phyloP scores from a whole-genome alignment of 2,329 filamentous ascomycete genomes.

The Botrytis sinoallii region DNA sequence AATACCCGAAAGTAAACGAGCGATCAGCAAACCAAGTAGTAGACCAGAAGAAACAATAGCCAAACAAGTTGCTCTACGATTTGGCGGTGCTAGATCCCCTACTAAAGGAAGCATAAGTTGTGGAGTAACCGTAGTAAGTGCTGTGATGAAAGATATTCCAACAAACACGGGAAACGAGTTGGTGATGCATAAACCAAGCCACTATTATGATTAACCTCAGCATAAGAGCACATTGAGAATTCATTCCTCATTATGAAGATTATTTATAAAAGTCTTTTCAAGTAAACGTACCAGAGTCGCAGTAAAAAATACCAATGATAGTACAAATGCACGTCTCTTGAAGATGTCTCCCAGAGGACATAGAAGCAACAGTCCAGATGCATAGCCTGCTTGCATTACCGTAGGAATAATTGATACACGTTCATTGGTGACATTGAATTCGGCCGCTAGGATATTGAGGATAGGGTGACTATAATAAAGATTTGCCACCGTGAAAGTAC shows the following conservation, averaged over 20 bases:
- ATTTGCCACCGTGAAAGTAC: conserved; percentile 72
- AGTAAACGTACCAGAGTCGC: conserved; percentile 56
- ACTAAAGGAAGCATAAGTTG: conserved; percentile 78
- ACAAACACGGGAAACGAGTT: conserved; percentile 61
- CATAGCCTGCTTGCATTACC: conserved; percentile 76
- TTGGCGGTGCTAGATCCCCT: conserved; percentile 69
- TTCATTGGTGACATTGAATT: conserved; percentile 70
- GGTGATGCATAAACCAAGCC: conserved; percentile 71
- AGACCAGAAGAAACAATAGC: conserved; percentile 74
- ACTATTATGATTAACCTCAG: conserved; percentile 39
- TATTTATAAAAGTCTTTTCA: neutral
- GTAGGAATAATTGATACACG: conserved; percentile 67
- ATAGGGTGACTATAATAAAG: conserved; percentile 81
- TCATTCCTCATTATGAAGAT: neutral
- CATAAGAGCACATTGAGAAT: neutral
- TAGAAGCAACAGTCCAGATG: conserved; percentile 67
- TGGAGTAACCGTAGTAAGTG: conserved; percentile 78
- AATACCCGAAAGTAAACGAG: conserved; percentile 71
- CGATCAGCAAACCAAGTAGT: conserved; percentile 71
- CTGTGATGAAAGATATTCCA: conserved; percentile 67
- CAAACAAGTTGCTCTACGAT: conserved; percentile 65
- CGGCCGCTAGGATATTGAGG: conserved; percentile 67
- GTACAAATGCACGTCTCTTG: conserved; percentile 64
- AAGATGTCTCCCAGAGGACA: conserved; percentile 73
- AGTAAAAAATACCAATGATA: conserved; percentile 64